Percentiles rank a stretch among this genome's conserved stretches.
Conservation (phyloP, 352 stramenopile species). For the Pythium coloratum region DNA sequence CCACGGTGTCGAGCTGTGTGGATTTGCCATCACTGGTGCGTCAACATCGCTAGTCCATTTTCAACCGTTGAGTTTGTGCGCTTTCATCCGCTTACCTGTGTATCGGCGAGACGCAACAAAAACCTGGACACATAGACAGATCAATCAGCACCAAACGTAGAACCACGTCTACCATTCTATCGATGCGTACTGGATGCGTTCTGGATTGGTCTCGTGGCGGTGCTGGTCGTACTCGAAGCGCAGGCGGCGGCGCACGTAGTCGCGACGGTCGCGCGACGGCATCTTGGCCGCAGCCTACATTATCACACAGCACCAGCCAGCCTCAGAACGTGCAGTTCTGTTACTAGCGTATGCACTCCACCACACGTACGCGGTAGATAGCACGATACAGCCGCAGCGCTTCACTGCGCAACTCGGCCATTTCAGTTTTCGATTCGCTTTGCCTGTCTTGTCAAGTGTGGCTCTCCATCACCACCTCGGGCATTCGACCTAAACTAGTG, state of each 20-base stretch:
- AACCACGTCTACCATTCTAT: neutral
- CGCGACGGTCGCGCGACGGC: conserved; percentile 58
- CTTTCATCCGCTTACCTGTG: conserved; percentile 31
- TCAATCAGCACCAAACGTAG: too few species aligned
- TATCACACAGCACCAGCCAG: neutral
- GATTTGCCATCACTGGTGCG: too few species aligned
- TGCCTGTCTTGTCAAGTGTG: neutral
- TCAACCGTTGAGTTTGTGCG: neutral
- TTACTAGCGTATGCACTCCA: neutral
- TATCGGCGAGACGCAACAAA: conserved; percentile 67
- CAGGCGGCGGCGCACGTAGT: conserved; percentile 69
- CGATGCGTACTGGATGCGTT: conserved; percentile 48
- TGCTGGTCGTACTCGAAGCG: conserved; percentile 72
- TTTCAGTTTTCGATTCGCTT: neutral
- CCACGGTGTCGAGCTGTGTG: conserved; percentile 63
- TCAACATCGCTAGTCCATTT: too few species aligned
- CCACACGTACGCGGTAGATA: conserved; percentile 64
- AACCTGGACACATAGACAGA: conserved; percentile 32
- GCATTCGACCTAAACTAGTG: neutral
- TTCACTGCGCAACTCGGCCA: conserved; percentile 32
- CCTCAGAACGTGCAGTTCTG: neutral
- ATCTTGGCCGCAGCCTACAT: conserved; percentile 60
- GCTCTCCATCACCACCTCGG: neutral
- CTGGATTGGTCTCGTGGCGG: conserved; percentile 46
- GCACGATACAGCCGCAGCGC: conserved; percentile 66